Evolutionary conservation across 73 alveolate genomes (phyloP).

Genomic region (Paramecium sonneborni): DNA sequence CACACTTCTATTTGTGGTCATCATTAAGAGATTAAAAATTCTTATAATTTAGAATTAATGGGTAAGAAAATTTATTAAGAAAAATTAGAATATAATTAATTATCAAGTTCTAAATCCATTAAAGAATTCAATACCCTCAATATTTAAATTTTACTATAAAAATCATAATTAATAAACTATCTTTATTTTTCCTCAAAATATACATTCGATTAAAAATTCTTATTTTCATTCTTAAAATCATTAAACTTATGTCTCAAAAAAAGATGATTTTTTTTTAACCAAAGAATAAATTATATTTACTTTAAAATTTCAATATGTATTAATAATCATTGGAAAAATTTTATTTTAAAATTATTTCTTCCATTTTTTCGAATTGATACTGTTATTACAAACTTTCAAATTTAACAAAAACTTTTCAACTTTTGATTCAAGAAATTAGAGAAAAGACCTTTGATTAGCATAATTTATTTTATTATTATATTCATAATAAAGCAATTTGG

Average conservation of each 20-base stretch:
- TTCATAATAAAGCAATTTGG: too few species aligned
- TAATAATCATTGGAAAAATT: background rate
- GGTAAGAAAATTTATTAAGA: background rate
- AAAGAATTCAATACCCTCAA: background rate
- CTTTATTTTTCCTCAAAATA: background rate
- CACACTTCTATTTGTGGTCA: background rate
- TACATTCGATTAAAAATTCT: background rate
- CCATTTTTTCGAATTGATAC: background rate
- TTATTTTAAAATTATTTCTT: background rate
- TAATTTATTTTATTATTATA: too few species aligned
- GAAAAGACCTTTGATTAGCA: too few species aligned
- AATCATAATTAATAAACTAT: background rate
- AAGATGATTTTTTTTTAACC: background rate
- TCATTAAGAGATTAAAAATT: background rate
- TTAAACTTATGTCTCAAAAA: background rate
- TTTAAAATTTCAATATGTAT: background rate
- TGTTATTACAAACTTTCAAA: background rate
- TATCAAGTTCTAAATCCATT: background rate
- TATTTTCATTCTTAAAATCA: too few species aligned
- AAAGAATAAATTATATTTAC: too few species aligned
- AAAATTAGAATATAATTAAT: background rate
- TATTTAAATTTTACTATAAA: too few species aligned
- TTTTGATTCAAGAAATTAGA: too few species aligned
- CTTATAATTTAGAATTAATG: background rate
- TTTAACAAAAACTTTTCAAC: too few species aligned